Conservation (phyloP, 2,329 filamentous ascomycete species). For the Fusarium transvaalense region DNA sequence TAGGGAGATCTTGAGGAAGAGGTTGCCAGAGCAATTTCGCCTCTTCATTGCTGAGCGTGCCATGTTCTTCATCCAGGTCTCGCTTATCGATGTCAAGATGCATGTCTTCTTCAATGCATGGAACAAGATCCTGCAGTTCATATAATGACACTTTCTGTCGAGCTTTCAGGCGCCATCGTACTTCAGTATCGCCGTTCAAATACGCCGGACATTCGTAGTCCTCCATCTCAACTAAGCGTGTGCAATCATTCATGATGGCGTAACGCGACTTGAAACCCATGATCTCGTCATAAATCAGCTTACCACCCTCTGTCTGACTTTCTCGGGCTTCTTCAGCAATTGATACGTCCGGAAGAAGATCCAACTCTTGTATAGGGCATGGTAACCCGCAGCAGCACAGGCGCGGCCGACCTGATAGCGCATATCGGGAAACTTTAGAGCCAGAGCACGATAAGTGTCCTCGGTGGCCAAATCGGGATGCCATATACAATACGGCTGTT, state of each 20-base stretch:
- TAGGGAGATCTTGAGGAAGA: conserved; percentile 8
- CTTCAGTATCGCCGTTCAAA: conserved; percentile 16
- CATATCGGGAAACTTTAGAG: conserved; percentile 3
- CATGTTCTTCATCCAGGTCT: background rate
- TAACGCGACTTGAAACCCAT: conserved; percentile 10
- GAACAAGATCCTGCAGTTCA: background rate
- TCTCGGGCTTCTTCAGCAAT: conserved; percentile 24
- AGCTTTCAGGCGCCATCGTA: conserved; percentile 4
- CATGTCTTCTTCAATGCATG: conserved; percentile 24
- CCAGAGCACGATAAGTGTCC: conserved; percentile 7
- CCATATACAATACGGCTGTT: conserved; percentile 29
- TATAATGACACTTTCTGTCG: too few species aligned
- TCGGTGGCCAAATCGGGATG: conserved; percentile 11
- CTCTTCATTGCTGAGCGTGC: background rate
- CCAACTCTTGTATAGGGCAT: conserved; percentile 1
- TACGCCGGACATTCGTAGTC: background rate
- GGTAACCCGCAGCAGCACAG: conserved; percentile 20
- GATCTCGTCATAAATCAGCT: conserved; percentile 16
- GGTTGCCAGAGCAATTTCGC: background rate
- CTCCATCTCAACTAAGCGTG: background rate
- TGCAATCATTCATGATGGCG: conserved; percentile 14
- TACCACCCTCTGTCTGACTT: conserved; percentile 1
- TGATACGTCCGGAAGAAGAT: conserved; percentile 19
- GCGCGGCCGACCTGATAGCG: conserved; percentile 18
- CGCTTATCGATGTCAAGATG: background rate